phyloP scores from a whole-genome alignment of 371 early-diverging fungal genomes.

The Choanephora cucurbitarum region DNA sequence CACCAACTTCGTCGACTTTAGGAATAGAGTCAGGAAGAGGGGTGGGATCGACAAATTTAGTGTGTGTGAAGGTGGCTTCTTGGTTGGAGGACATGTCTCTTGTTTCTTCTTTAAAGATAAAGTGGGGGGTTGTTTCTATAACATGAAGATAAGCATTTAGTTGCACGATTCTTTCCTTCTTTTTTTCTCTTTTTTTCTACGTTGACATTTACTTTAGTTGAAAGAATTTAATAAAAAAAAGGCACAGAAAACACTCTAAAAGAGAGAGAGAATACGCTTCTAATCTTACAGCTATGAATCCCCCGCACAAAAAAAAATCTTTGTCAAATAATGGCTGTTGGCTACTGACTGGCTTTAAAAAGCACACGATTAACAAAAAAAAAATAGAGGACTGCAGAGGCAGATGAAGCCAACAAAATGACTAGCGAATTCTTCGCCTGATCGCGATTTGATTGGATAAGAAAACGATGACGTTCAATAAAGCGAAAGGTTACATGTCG shows the following conservation, averaged over 20 bases:
- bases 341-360: too few species aligned
- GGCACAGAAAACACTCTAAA: background rate
- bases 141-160: background rate
- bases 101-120: background rate
- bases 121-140: conserved; percentile 10
- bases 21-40: conserved; percentile 71
- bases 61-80: conserved; percentile 37
- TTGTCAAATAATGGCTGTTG: background rate
- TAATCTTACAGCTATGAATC: background rate
- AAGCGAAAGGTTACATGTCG: too few species aligned
- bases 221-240: background rate
- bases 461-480: too few species aligned
- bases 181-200: background rate
- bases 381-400: too few species aligned
- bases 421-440: too few species aligned
- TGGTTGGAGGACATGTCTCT: conserved; percentile 37
- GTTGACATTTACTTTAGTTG: background rate
- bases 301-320: conserved; percentile 1
- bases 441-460: too few species aligned
- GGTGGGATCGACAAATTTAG: conserved; percentile 72
- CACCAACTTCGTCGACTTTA: conserved; percentile 86
- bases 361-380: too few species aligned
- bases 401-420: too few species aligned
- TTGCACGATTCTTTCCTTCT: background rate
- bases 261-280: background rate